These are phyloP conservation scores for Emmonsiellopsis sp. DNA, from an alignment of 2,329 filamentous ascomycete genomes.

Conservation along the genomic window DNA sequence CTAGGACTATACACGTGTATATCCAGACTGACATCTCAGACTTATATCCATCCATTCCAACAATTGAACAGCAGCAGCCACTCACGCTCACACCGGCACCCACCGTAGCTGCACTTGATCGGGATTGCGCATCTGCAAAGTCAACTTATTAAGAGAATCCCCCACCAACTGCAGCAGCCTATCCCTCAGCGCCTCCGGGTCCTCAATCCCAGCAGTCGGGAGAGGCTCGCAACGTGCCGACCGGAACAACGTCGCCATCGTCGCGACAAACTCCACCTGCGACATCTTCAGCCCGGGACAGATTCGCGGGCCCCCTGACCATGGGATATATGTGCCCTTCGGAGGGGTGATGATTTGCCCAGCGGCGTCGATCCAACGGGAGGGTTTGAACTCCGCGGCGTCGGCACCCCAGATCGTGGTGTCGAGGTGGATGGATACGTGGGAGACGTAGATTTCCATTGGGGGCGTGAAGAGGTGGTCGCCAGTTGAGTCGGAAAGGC, in stretches of 20 bases:
- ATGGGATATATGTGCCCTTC: constrained; percentile 37
- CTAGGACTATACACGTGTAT: too few relatives aligned
- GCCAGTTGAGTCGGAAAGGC: constrained; percentile 17
- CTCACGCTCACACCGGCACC: constrained; percentile 3
- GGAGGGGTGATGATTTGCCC: constrained; percentile 23
- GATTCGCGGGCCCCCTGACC: constrained; percentile 40
- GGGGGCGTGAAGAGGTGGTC: constrained; percentile 23
- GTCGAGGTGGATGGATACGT: constrained; percentile 19
- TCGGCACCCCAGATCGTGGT: constrained; percentile 22
- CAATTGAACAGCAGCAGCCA: too few relatives aligned
- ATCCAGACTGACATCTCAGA: too few relatives aligned
- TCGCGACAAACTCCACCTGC: constrained; percentile 45
- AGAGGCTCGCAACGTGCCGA: constrained; percentile 16
- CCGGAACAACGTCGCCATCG: constrained; percentile 33
- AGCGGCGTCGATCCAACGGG: constrained; percentile 29
- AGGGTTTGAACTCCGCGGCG: constrained; percentile 28
- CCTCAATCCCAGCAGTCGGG: constrained; percentile 12
- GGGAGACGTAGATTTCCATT: constrained; percentile 29
- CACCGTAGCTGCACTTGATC: constrained; percentile 13
- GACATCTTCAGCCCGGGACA: constrained; percentile 48
- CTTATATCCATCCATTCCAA: too few relatives aligned
- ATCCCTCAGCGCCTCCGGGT: constrained; percentile 10
- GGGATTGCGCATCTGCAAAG: constrained; percentile 22
- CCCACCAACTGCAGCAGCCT: constrained; percentile 15
- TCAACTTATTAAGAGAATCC: constrained; percentile 19